Conservation (phyloP, 768 basidiomycete genomes). For the Clitopilus passeckerianus region DNA sequence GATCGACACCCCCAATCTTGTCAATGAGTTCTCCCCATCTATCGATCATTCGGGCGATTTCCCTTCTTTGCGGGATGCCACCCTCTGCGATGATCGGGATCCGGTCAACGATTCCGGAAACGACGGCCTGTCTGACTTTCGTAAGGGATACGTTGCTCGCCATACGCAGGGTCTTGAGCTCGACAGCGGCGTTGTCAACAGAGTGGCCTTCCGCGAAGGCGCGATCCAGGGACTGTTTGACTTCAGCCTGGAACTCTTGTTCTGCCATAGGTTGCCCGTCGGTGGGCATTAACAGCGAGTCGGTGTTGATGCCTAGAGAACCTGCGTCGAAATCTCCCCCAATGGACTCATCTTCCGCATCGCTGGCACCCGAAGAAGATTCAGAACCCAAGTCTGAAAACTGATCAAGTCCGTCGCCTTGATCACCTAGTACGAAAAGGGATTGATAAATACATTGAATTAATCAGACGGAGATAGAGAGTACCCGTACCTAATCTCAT, state of each 20-base stretch:
- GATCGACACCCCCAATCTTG: constrained; percentile 77
- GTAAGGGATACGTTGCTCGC: constrained; percentile 88
- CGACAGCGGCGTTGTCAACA: constrained; percentile 89
- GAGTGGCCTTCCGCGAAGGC: constrained; percentile 90
- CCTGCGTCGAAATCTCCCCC: constrained; percentile 22
- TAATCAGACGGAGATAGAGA: background rate
- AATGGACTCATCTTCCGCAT: constrained; percentile 37
- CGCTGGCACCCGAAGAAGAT: constrained; percentile 46
- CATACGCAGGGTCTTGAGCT: constrained; percentile 95
- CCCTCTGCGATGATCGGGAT: constrained; percentile 60
- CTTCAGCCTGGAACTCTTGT: constrained; percentile 72
- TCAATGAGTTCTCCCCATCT: constrained; percentile 85
- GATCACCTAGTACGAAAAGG: constrained; percentile 43
- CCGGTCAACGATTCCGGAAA: constrained; percentile 74
- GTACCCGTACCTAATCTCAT: constrained; percentile 62
- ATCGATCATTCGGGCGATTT: constrained; percentile 56
- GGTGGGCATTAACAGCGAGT: constrained; percentile 38
- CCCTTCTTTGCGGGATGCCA: constrained; percentile 52
- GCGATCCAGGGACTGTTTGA: constrained; percentile 81
- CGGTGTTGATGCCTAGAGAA: constrained; percentile 42
- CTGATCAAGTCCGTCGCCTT: constrained; percentile 50
- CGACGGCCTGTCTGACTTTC: constrained; percentile 85
- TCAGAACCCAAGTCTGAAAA: constrained; percentile 54
- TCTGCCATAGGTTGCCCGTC: constrained; percentile 38
- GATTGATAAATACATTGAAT: background rate